Percentiles rank a stretch among this genome's conserved stretches.
phyloP scores from a whole-genome alignment of 495 filamentous ascomycete species.

The Thermochaetoides thermophila region DNA sequence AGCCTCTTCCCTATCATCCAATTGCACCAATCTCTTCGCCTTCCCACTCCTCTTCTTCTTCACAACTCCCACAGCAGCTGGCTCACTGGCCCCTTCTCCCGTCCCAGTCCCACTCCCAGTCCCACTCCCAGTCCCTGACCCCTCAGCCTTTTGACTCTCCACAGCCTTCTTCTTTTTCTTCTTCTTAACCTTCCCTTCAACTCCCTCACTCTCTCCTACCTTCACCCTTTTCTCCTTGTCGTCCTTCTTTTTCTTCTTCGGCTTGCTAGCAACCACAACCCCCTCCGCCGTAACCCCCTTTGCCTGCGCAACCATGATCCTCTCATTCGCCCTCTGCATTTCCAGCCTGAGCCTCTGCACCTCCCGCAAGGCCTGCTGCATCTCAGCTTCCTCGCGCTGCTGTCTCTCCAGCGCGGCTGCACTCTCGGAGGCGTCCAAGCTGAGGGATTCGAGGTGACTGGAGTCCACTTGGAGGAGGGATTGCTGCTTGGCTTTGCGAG shows the following conservation, averaged over 20 bases:
- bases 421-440: conserved; percentile 29
- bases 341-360: conserved; percentile 72
- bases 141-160: conserved; percentile 1
- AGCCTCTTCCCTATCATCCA: conserved; percentile 10
- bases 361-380: conserved; percentile 69
- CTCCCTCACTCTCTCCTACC: conserved; percentile 14
- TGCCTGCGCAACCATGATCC: conserved; percentile 55
- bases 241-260: conserved; percentile 36
- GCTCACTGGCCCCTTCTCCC: conserved; percentile 1
- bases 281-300: conserved; percentile 58
- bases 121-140: conserved; percentile 1
- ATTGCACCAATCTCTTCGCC: conserved; percentile 16
- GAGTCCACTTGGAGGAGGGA: conserved; percentile 71
- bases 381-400: conserved; percentile 60
- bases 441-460: conserved; percentile 54
- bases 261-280: conserved; percentile 64
- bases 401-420: conserved; percentile 34
- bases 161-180: conserved; percentile 5
- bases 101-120: conserved; percentile 1
- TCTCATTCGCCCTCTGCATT: conserved; percentile 83
- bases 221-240: conserved; percentile 37
- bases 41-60: conserved; percentile 42
- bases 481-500: conserved; percentile 27
- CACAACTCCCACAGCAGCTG: conserved; percentile 9
- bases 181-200: neutral